Base-by-base conservation (phyloP, 2,329 filamentous ascomycete species). In the Cryoendolithus antarcticus region DNA sequence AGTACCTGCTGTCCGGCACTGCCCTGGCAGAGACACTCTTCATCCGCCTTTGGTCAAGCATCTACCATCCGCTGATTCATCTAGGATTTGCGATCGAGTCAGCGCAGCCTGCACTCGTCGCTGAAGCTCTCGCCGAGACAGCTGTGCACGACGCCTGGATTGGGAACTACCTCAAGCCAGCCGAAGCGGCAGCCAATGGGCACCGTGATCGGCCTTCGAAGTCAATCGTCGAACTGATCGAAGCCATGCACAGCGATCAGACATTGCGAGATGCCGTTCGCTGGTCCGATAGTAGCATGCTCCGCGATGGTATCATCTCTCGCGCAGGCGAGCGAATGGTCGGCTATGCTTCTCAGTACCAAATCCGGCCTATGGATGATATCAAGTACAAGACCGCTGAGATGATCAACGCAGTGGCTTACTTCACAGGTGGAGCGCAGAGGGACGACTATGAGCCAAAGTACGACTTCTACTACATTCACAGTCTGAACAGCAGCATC, bases 1-100 rank as follows among this genome's bases (percentile, higher is more conserved):
- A 82, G 52, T 80, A 83, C 50, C 45, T 93, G 1, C 85, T 94
- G 54, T 67, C 71, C 2, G 73, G 72, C 2, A 73, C 79, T 40
- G 70, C 76, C 32, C 62, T 69, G 32, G 77, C 80, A 4, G 74
- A 86, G 30, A 76, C 79, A 44, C 65, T 94, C 66, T 62, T 88
- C 2, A 66, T 69, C 2, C 70, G 86, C 11, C 63, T 89, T 52
- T 86, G 75, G 53, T 72, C 70, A 10, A 79, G 82, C 0, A 71
- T 89, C 45, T 50, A 86, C 2, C 85, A 93, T 53, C 85, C 86
- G 2, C 63, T 91, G 10, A 88, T 94, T 45, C 85, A 93, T 55
- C 70, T 93, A 12, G 82, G 86, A 35, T 93, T 86, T 54, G 86
- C 82, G 4, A 56, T 94, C 29, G 86, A 93, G 56, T 93, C 86